Evolutionary conservation across 1,284 basidiomycete species (phyloP).

Genomic region (Leccinum pachyderme): DNA sequence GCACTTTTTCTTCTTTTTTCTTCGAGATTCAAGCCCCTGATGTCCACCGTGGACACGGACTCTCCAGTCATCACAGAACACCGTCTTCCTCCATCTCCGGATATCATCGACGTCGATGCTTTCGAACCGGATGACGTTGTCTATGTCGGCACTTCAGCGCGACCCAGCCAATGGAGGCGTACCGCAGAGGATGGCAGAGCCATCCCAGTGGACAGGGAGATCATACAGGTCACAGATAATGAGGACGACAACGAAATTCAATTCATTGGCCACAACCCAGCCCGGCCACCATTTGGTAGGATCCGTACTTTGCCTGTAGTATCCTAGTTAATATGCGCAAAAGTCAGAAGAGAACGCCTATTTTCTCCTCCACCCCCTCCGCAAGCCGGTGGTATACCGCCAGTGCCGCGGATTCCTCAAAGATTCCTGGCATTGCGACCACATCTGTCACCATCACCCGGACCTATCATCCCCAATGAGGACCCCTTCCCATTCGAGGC

Average conservation of each 20-base stretch:
- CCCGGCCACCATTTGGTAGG: slow-evolving; percentile 24
- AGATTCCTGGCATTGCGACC: slow-evolving; percentile 29
- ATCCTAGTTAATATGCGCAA: neutral
- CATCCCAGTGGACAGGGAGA: slow-evolving; percentile 15
- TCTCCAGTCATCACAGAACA: slow-evolving; percentile 14
- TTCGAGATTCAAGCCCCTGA: slow-evolving; percentile 9
- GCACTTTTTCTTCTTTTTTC: neutral
- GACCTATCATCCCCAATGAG: slow-evolving; percentile 40
- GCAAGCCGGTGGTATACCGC: slow-evolving; percentile 35
- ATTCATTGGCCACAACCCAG: slow-evolving; percentile 26
- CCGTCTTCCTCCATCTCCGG: slow-evolving; percentile 19
- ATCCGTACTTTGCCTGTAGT: neutral
- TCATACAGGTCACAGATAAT: slow-evolving; percentile 41
- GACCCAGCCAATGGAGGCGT: slow-evolving; percentile 30
- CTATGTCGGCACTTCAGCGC: slow-evolving; percentile 19
- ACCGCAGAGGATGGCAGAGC: slow-evolving; percentile 20
- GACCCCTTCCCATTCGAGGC: slow-evolving; percentile 48
- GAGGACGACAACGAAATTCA: slow-evolving; percentile 40
- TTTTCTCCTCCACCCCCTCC: slow-evolving; percentile 46
- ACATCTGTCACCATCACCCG: slow-evolving; percentile 20
- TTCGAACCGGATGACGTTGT: slow-evolving; percentile 35
- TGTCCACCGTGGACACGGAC: slow-evolving; percentile 22
- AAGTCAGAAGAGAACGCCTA: slow-evolving; percentile 27
- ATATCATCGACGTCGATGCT: slow-evolving; percentile 41
- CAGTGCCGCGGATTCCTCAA: slow-evolving; percentile 39